A percentile compares a stretch with the other conserved stretches of the same genome.
phyloP scores from a whole-genome alignment of 768 basidiomycete species.

The Auriculariales sp. region DNA sequence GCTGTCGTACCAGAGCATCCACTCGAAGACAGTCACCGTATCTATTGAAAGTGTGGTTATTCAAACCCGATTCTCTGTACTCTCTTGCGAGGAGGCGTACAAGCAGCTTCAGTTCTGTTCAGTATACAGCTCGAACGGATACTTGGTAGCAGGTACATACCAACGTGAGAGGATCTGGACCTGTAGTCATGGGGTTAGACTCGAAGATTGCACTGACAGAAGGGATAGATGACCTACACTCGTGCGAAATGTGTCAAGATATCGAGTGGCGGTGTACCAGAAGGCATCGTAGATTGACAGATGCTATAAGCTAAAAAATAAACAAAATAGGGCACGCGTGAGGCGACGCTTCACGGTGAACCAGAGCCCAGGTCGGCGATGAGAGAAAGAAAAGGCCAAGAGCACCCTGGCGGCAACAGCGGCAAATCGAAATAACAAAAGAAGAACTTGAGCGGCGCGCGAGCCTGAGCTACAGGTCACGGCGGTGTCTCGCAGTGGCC shows the following conservation, averaged over 20 bases:
- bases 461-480: too few relatives aligned
- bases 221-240: background rate
- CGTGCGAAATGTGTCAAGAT: background rate
- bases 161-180: background rate
- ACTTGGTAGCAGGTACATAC: background rate
- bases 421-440: too few relatives aligned
- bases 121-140: background rate
- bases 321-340: too few relatives aligned
- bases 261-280: background rate
- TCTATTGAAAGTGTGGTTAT: background rate
- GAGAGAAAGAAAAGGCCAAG: too few relatives aligned
- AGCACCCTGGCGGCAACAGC: too few relatives aligned
- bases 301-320: background rate
- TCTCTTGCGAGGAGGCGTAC: background rate
- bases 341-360: too few relatives aligned
- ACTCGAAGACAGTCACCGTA: background rate
- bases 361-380: too few relatives aligned
- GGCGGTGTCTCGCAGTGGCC: too few relatives aligned
- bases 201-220: background rate
- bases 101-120: background rate
- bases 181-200: background rate
- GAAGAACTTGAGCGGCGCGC: too few relatives aligned
- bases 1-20: background rate
- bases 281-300: too few relatives aligned
- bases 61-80: too few relatives aligned